Base-by-base conservation (phyloP, 257 asterid species). In the Lantana camara region DNA sequence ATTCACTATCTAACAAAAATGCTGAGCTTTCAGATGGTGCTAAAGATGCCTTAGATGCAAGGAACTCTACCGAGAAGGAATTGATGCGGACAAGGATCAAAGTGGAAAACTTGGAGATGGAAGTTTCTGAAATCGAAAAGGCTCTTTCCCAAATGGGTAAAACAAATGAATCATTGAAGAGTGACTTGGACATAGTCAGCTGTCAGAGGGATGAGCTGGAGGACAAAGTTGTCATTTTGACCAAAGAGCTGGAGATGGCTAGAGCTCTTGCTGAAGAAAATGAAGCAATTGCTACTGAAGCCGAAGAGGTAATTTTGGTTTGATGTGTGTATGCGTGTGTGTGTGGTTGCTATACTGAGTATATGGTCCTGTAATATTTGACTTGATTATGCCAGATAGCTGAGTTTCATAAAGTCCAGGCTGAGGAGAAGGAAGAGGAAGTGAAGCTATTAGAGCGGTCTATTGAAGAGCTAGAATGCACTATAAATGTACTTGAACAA, bases 391-490 rank as follows among this genome's bases (percentile, higher is more conserved):
- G 63, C 37, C 77, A 90, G 97, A 63, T 76, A 70, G 95, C 93
- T 17, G 91, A 82, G 60, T 56, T 50, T 34, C 72, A 74, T 51
- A 90, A 71, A 60, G 71, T 67, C 63, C 67, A 79, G 13, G 85
- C 89, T 62, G 93, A 84, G 80, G 95, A 83, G 67, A 94, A 83
- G 76, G 99, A 94, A 65, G 86, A 74, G 67, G 99, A 94, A 83
- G 96, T 88, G 57, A 94, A 72, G 79, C 82, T 94, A 59, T 75
- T 90, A 76, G 99, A 90, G 73, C 82, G 83, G 66, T 84, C 97
- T 59, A 83, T 94, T 57, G 95, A 94, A 83, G 96, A 90, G 76
- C 82, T 94, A 32, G 99, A 90, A 45, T 80, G 80, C 78, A 94
- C 96, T 15, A 85, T 94, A 65, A 83, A 91, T 76, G 95, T 86